Evolutionary conservation across 768 basidiomycete genomes (phyloP).

Genomic region (Kwoniella sp.): DNA sequence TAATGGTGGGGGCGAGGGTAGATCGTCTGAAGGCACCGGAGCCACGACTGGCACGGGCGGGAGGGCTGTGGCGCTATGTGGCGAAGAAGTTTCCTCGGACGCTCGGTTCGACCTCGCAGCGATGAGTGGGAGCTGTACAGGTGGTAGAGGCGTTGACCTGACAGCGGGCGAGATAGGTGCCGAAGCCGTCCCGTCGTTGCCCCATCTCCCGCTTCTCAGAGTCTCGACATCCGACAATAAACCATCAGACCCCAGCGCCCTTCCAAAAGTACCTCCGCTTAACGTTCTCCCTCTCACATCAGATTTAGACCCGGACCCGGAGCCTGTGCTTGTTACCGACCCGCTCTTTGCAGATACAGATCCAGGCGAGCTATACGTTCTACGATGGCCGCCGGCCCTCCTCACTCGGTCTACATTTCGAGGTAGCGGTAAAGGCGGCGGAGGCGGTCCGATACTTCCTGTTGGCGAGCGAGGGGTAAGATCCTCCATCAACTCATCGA

Average conservation of each 20-base stretch:
- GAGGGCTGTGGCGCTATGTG: background rate
- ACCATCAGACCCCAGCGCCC: slow-evolving; percentile 1
- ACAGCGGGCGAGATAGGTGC: slow-evolving; percentile 16
- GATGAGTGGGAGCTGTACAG: slow-evolving; percentile 9
- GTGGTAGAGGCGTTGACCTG: background rate
- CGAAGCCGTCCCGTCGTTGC: slow-evolving; percentile 9
- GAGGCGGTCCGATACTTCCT: slow-evolving; percentile 3
- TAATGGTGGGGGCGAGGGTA: background rate
- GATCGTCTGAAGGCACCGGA: background rate
- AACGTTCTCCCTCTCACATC: slow-evolving; percentile 10
- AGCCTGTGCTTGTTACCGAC: background rate
- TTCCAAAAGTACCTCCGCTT: slow-evolving; percentile 11
- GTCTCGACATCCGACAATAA: slow-evolving; percentile 11
- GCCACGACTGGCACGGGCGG: background rate
- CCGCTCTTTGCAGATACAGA: background rate
- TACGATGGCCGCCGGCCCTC: slow-evolving; percentile 7
- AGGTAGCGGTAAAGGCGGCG: background rate
- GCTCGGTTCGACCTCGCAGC: slow-evolving; percentile 8
- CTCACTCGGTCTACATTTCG: slow-evolving; percentile 6
- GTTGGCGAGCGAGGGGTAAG: slow-evolving; percentile 9
- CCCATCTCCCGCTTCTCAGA: slow-evolving; percentile 2
- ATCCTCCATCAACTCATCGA: slow-evolving; percentile 18
- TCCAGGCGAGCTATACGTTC: slow-evolving; percentile 17
- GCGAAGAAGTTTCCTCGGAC: background rate
- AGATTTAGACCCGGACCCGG: background rate